Percentiles rank a stretch among this genome's conserved stretches.
Conservation (phyloP, 371 early-diverging fungal species). For the Rhizopus arrhizus region DNA sequence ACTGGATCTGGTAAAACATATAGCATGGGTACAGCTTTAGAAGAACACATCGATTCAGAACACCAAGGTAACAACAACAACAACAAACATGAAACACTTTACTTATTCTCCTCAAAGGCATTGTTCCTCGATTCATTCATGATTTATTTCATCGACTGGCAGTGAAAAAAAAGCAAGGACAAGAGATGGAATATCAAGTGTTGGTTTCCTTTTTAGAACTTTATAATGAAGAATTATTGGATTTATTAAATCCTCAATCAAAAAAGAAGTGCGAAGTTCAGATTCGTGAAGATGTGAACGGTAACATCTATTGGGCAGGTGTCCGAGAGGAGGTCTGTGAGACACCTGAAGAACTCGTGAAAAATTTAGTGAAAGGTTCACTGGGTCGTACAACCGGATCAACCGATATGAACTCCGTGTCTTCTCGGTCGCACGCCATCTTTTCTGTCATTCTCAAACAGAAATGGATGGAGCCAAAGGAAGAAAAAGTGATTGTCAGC, state of each 20-base stretch:
- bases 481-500: constrained; percentile 48
- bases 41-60: constrained; percentile 40
- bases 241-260: constrained; percentile 68
- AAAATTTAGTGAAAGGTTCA: constrained; percentile 75
- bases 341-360: constrained; percentile 77
- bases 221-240: constrained; percentile 96
- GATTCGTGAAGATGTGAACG: constrained; percentile 91
- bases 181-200: constrained; percentile 57
- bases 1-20: constrained; percentile 54
- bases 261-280: constrained; percentile 38
- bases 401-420: constrained; percentile 96
- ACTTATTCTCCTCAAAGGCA: constrained; percentile 52
- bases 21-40: constrained; percentile 66
- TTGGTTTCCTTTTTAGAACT: constrained; percentile 88
- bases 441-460: constrained; percentile 85
- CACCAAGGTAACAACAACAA: constrained; percentile 24
- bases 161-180: constrained; percentile 32
- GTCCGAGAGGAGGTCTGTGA: constrained; percentile 80
- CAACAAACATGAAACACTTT: not conserved
- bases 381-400: constrained; percentile 90
- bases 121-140: constrained; percentile 85
- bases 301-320: constrained; percentile 89
- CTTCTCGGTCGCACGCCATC: constrained; percentile 98
- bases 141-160: constrained; percentile 57
- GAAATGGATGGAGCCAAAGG: constrained; percentile 15